Evolutionary conservation across 441 rosid species (phyloP).

Genomic region (Capsella rubella): DNA sequence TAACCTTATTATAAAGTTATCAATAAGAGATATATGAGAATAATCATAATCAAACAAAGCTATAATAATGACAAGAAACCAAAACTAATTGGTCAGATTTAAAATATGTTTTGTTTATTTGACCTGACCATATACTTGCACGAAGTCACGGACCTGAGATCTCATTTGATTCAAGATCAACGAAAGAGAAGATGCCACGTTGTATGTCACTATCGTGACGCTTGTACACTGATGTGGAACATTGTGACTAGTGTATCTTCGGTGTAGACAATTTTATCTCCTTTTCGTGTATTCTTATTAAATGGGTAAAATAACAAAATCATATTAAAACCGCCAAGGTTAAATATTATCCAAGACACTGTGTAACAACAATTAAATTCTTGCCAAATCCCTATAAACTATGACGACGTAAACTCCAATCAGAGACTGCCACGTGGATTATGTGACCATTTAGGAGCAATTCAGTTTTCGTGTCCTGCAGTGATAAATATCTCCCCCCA

Average conservation of each 20-base stretch:
- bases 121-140: conserved; percentile 25
- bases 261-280: conserved; percentile 4
- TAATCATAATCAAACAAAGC: neutral
- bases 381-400: conserved; percentile 16
- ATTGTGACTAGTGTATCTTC: neutral
- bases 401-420: conserved; percentile 54
- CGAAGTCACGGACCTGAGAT: conserved; percentile 35
- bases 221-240: neutral
- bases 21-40: neutral
- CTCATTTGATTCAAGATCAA: conserved; percentile 25
- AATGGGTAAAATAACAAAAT: neutral
- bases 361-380: neutral
- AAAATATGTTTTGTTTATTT: neutral
- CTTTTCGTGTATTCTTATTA: neutral
- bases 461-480: conserved; percentile 21
- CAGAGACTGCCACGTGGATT: conserved; percentile 47
- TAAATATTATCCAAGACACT: neutral
- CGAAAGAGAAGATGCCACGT: conserved; percentile 30
- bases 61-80: neutral
- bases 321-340: neutral
- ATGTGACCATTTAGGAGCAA: conserved; percentile 35
- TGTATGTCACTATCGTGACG: neutral
- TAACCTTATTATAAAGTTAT: neutral
- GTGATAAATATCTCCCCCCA: conserved; percentile 25
- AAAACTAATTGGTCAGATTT: conserved; percentile 15